Conservation (phyloP, 176 grass and related monocot species). For the Lolium multiflorum region DNA sequence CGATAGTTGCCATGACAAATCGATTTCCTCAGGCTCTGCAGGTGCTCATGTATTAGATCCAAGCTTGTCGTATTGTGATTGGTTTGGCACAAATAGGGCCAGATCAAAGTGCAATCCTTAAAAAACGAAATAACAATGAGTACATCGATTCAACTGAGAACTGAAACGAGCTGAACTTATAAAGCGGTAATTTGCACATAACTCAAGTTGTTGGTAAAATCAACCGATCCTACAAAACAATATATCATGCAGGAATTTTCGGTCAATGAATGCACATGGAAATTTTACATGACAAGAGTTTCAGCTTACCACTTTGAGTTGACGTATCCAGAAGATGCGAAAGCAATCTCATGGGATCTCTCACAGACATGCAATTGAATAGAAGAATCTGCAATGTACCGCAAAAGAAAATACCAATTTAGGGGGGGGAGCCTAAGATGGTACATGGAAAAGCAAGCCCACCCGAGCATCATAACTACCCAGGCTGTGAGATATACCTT, state of each 20-base stretch:
- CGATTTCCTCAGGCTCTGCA: slow-evolving; percentile 75
- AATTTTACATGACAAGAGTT: neutral
- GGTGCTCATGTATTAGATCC: slow-evolving; percentile 69
- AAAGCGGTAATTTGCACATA: too few species aligned
- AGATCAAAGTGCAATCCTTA: slow-evolving; percentile 75
- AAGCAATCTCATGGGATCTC: slow-evolving; percentile 88
- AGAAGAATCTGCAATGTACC: slow-evolving; percentile 71
- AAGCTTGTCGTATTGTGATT: too few species aligned
- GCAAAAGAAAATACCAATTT: slow-evolving; percentile 16
- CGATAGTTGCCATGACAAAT: slow-evolving; percentile 88
- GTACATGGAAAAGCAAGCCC: slow-evolving; percentile 32
- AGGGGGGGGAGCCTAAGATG: slow-evolving; percentile 15
- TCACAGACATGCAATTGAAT: slow-evolving; percentile 99
- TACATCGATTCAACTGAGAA: neutral
- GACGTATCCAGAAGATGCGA: slow-evolving; percentile 71
- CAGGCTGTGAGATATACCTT: too few species aligned
- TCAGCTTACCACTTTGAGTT: slow-evolving; percentile 66
- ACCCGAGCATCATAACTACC: too few species aligned
- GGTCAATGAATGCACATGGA: slow-evolving; percentile 8
- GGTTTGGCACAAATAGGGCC: slow-evolving; percentile 92
- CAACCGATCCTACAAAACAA: too few species aligned
- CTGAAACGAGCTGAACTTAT: too few species aligned
- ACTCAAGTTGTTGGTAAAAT: too few species aligned
- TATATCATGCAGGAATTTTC: neutral
- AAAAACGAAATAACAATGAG: slow-evolving; percentile 30